Base-by-base conservation (phyloP, 192 early-diverging fungal genomes). In the Irineochytrium annulatum region DNA sequence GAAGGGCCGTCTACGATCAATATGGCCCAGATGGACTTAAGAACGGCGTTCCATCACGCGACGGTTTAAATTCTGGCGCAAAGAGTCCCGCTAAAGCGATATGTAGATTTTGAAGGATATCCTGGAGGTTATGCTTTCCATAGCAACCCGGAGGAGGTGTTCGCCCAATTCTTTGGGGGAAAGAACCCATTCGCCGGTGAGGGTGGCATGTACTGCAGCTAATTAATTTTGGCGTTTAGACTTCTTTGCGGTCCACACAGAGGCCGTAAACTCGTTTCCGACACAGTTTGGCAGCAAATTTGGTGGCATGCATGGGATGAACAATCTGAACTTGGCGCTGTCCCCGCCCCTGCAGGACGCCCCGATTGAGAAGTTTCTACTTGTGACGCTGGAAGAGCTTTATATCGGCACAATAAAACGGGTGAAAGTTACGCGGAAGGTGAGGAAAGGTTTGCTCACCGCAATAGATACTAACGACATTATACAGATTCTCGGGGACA, bases 221-320 rank as follows among this genome's bases (percentile, higher is more conserved):
- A 17, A n/a, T 8, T 11, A 51, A 28, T 28, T 8, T 19, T 20
- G 39, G 39, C 34, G 39, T 11, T 11, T 51, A 68, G 76, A 78
- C 43, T 76, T 75, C 61, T 80, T 76, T 60, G 55, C 67, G 4
- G 62, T 62, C 22, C 72, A 78, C 45, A 71, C 61, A 17, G 72
- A 60, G 3, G 19, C 57, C 57, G 17, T 57, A 19, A 27, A 59
- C 3, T 37, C 70, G 8, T 57, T 45, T 28, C 34, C 75, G 13
- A 48, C 70, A 27, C 57, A 59, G 24, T 83, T 83, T 71, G 81
- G 81, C 14, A 35, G 54, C 52, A 77, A 76, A 39, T 82, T 83
- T 65, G 79, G 79, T 34, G 81, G 81, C 2, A 57, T 83, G 52
- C 58, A 78, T 63, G 81, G 81, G 16, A 77, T 83, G 77, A 75